phyloP scores from a whole-genome alignment of 164 flowering plant species.

The Vitis rotundifolia region DNA sequence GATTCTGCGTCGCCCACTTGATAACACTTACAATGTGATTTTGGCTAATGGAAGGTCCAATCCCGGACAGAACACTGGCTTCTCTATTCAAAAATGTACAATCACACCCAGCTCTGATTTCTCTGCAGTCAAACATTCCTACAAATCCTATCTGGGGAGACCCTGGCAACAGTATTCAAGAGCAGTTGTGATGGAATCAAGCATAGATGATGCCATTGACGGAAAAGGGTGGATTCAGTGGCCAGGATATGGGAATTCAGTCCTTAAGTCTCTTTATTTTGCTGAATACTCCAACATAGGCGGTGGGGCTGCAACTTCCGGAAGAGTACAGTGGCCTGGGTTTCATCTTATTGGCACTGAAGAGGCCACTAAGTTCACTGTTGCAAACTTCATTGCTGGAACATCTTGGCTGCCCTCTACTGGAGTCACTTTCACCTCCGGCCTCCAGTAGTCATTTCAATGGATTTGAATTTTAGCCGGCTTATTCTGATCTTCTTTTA shows the following conservation, averaged over 20 bases:
- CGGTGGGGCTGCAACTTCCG: constrained; percentile 34
- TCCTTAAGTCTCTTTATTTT: constrained; percentile 30
- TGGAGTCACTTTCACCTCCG: constrained; percentile 31
- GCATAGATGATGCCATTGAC: constrained; percentile 34
- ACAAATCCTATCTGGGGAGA: constrained; percentile 42
- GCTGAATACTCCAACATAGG: constrained; percentile 47
- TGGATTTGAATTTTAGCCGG: no score
- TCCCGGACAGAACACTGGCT: constrained; percentile 51
- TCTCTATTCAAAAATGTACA: constrained; percentile 35
- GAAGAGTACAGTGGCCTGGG: constrained; percentile 47
- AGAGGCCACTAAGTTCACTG: constrained; percentile 39
- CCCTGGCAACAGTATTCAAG: constrained; percentile 57
- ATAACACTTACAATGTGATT: constrained; percentile 25
- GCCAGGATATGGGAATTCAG: constrained; percentile 22
- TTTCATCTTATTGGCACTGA: constrained; percentile 31
- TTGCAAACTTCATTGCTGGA: constrained; percentile 36
- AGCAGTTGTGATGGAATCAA: constrained; percentile 43
- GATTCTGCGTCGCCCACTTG: constrained; percentile 25
- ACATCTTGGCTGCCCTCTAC: constrained; percentile 44
- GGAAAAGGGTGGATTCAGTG: constrained; percentile 49
- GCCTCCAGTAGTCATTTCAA: constrained; percentile 16
- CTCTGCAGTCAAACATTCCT: constrained; percentile 20
- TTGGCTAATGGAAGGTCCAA: constrained; percentile 46
- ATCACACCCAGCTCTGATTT: constrained; percentile 29
- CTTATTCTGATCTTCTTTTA: no score